phyloP scores from a whole-genome alignment of 345 rosid species.

The Microcos paniculata region DNA sequence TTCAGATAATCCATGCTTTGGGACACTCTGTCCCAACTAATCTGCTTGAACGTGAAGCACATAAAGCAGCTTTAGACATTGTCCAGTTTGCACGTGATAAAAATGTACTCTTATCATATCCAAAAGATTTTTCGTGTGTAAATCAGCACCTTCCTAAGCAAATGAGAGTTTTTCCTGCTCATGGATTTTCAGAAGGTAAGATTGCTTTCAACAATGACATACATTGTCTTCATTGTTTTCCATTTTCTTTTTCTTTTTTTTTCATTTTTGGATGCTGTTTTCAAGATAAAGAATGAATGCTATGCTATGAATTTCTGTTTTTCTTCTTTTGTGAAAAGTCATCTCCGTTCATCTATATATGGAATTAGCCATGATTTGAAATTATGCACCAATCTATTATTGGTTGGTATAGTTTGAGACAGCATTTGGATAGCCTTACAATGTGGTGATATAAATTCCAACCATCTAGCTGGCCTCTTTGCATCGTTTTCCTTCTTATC shows the following conservation, averaged over 20 bases:
- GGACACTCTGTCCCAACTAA: conserved; percentile 44
- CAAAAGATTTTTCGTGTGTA: conserved; percentile 58
- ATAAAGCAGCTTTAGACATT: conserved; percentile 42
- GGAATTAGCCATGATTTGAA: neutral
- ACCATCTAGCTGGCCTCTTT: neutral
- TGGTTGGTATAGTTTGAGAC: neutral
- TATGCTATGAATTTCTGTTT: neutral
- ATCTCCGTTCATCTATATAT: neutral
- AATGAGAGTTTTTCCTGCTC: conserved; percentile 43
- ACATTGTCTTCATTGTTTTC: neutral
- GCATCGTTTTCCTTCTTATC: neutral
- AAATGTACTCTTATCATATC: conserved; percentile 40
- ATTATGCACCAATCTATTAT: neutral
- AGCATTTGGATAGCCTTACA: neutral
- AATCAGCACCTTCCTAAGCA: conserved; percentile 28
- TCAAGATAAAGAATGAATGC: neutral
- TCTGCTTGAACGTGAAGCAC: conserved; percentile 45
- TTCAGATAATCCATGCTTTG: conserved; percentile 59
- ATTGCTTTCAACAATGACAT: conserved; percentile 9
- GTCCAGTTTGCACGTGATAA: conserved; percentile 43
- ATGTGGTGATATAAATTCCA: conserved; percentile 1
- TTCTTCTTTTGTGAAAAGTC: neutral
- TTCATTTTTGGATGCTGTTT: neutral
- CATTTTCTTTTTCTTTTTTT: neutral
- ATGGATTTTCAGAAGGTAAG: conserved; percentile 47